Evolutionary conservation across 2,329 filamentous ascomycete genomes (phyloP).

Genomic region (Tolypocladium endophyticum): DNA sequence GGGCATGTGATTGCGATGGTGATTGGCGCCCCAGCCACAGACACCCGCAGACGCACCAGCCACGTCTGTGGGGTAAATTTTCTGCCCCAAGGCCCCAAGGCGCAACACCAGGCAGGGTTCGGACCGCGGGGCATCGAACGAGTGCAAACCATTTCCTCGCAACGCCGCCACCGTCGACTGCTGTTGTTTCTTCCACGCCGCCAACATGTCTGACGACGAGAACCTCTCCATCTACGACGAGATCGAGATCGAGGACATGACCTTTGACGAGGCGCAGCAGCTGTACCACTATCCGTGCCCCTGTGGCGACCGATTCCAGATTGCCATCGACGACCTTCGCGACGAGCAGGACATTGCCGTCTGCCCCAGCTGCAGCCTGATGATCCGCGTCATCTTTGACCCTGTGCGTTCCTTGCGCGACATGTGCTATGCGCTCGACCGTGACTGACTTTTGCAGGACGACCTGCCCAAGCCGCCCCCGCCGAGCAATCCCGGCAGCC

Average conservation of each 20-base stretch:
- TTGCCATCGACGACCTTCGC: conserved; percentile 69
- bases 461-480: conserved; percentile 30
- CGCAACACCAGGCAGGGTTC: neutral
- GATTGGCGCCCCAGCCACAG: neutral
- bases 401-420: conserved; percentile 40
- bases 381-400: conserved; percentile 93
- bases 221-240: conserved; percentile 80
- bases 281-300: conserved; percentile 96
- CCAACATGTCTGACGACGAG: conserved; percentile 50
- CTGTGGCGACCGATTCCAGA: conserved; percentile 94
- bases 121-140: neutral
- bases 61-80: conserved; percentile 7
- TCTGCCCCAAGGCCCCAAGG: neutral
- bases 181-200: neutral
- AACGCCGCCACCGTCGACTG: neutral
- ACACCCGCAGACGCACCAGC: neutral
- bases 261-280: conserved; percentile 68
- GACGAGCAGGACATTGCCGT: conserved; percentile 93
- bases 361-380: conserved; percentile 92
- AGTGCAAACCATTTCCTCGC: neutral
- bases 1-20: conserved; percentile 6
- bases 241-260: conserved; percentile 99
- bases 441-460: conserved; percentile 20
- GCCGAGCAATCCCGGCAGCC: conserved; percentile 18
- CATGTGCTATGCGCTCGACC: neutral